These are phyloP conservation scores for Nakazawaea ishiwadae DNA, from an alignment of 805 yeast genomes.

Conservation along the genomic window DNA sequence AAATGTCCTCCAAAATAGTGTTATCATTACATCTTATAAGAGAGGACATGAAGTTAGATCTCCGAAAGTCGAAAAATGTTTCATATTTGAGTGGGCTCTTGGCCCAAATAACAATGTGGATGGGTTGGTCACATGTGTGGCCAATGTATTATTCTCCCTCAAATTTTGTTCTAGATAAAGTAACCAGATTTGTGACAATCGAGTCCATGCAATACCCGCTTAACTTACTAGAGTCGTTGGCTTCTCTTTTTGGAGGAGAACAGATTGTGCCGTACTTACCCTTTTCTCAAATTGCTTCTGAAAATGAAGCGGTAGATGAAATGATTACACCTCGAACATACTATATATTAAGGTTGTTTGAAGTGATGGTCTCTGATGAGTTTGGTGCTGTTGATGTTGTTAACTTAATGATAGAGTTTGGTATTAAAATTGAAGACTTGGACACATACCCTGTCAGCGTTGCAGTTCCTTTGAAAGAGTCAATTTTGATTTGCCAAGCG, in stretches of 20 bases:
- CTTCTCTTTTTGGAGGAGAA: constrained; percentile 40
- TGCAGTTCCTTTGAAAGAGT: constrained; percentile 59
- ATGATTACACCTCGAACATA: constrained; percentile 63
- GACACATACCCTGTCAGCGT: constrained; percentile 76
- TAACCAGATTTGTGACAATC: constrained; percentile 33
- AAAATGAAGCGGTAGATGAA: constrained; percentile 53
- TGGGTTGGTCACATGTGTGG: constrained; percentile 77
- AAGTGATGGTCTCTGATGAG: constrained; percentile 50
- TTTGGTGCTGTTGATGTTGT: constrained; percentile 51
- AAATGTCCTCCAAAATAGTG: constrained; percentile 56
- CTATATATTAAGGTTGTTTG: constrained; percentile 55
- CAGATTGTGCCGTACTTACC: constrained; percentile 51
- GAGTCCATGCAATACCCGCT: constrained; percentile 57
- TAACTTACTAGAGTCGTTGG: constrained; percentile 48
- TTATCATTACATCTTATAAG: constrained; percentile 69
- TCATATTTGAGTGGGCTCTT: constrained; percentile 47
- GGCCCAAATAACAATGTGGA: constrained; percentile 58
- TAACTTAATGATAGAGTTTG: constrained; percentile 55
- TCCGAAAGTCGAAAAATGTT: constrained; percentile 32
- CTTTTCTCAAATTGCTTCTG: constrained; percentile 65
- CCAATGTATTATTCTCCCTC: constrained; percentile 41
- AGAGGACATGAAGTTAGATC: constrained; percentile 68
- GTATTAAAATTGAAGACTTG: constrained; percentile 44
- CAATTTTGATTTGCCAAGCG: constrained; percentile 49
- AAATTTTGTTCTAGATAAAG: constrained; percentile 28